Conservation (phyloP, 1,139 yeast genomes). For the Pichia sp. region DNA sequence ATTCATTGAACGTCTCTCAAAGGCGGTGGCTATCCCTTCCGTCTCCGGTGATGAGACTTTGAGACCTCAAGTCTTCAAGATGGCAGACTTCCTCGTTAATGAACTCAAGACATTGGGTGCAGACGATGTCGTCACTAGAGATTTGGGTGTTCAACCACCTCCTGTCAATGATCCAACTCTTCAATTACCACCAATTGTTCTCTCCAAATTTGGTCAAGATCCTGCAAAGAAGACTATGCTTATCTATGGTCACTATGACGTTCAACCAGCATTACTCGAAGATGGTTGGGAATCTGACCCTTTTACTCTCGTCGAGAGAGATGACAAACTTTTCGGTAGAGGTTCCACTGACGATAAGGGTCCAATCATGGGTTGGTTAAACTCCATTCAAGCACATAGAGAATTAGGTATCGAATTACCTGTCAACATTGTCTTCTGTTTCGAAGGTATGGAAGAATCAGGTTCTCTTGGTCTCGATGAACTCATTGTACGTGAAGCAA, state of each 20-base stretch:
- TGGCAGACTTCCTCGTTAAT: conserved; percentile 73
- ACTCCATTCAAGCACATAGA: conserved; percentile 83
- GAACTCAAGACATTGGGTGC: conserved; percentile 73
- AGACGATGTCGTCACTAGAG: conserved; percentile 70
- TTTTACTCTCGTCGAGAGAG: conserved; percentile 58
- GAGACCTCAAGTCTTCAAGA: conserved; percentile 72
- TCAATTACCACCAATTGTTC: conserved; percentile 85
- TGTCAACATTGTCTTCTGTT: conserved; percentile 84
- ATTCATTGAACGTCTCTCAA: conserved; percentile 59
- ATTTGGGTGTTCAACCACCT: conserved; percentile 85
- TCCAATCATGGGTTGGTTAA: conserved; percentile 96
- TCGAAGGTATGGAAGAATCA: conserved; percentile 99
- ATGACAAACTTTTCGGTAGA: conserved; percentile 73
- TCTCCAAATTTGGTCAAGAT: conserved; percentile 80
- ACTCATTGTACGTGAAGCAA: conserved; percentile 72
- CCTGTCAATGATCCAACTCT: conserved; percentile 60
- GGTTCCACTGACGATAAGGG: conserved; percentile 98
- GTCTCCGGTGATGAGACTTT: conserved; percentile 86
- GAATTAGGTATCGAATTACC: conserved; percentile 84
- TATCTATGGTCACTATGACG: conserved; percentile 96
- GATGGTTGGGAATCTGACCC: conserved; percentile 98
- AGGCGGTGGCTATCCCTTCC: conserved; percentile 90
- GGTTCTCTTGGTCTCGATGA: conserved; percentile 91
- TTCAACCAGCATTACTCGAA: conserved; percentile 87
- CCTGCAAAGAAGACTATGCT: conserved; percentile 78